Base-by-base conservation (phyloP, 139 green algal genomes). In the Coelastrella sp. region DNA sequence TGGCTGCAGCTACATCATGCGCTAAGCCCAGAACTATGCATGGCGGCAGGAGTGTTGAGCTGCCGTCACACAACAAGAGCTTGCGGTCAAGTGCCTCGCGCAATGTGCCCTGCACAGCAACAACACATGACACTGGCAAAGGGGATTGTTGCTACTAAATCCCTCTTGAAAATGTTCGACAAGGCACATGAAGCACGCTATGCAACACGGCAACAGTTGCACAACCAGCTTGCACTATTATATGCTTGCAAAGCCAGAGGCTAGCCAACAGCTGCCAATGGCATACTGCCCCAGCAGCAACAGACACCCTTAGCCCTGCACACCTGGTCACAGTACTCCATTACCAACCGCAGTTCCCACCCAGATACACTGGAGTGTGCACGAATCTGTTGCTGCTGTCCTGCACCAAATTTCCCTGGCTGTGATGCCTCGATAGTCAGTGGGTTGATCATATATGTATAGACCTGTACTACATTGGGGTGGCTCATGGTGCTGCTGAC, bases 251-350 rank as follows among this genome's bases (percentile, higher is more conserved):
- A 49, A 1, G 35, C 35, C 35, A 49, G 35, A 49, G 35, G 35
- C 35, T 49, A 49, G 35, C 35, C 35, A 49, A 49, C 35, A 49
- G 35, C 35, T 49, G 35, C 35, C 35, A 49, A 49, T 49, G 35
- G 35, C 35, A 49, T 49, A 49, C 35, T 49, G 35, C 35, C 35
- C 35, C 35, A 49, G 35, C 35, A 49, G 35, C 35, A 49, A 49
- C 35, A 49, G 35, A 49, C 35, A 49, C 35, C 35, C 35, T 49
- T 5, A 49, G 35, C 35, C 35, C 35, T 78, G 25, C 75, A 20
- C 75, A 91, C 87, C 87, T 87, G 14, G 60, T 95, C 89, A 78
- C 93, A 95, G 83, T 90, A 94, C 88, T 95, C 93, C 88, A 94
- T 92, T 4, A 94, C 89, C 19, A 95, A 58, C 8, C 86, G 73